Base-by-base conservation (phyloP, 768 basidiomycete species). In the Neoboletus brunneissimus region DNA sequence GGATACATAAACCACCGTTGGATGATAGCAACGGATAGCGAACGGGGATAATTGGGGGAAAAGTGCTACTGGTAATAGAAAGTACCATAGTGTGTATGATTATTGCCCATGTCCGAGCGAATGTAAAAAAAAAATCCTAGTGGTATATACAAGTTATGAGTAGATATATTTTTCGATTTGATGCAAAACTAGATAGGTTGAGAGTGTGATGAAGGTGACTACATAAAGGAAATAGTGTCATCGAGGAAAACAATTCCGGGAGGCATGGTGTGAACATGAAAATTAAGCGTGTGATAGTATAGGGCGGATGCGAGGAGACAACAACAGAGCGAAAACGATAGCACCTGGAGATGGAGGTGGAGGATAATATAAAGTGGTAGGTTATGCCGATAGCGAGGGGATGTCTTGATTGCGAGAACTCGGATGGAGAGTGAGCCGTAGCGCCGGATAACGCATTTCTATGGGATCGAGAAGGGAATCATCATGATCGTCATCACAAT, bases 1-100 rank as follows among this genome's bases (percentile, higher is more conserved):
- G 87, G 20, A 73, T 87, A 56, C 76, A 80, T 37, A 75, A 77
- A 45, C 83, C 82, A n/a, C 74, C 74, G 1, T 74, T 78, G 20
- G 70, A 76, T 20, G 73, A 76, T 48, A 73, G 51, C 22, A 35
- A 59, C 6, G 23, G 38, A 43, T 60, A 61, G 55, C 57, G 15
- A 49, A 40, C n/a, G 47, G 51, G 20, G 38, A 49, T 59, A 45
- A 53, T 45, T 12, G 22, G 52, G 46, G 27, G 49, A 46, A 53
- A 42, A n/a, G 38, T 59, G 49, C 46, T 59, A 51, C n/a, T 50
- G 38, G 32, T 66, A 56, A 58, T 64, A 71, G 45, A 54, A 54
- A 45, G 53, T 61, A 62, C 54, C 71, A 67, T 68, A 58, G 62
- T 47, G 38, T 64, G 62, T 67, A 63, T 62, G 62, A 71, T 71